phyloP scores from a whole-genome alignment of 306 rosid genomes.

The Castanopsis chinensis region DNA sequence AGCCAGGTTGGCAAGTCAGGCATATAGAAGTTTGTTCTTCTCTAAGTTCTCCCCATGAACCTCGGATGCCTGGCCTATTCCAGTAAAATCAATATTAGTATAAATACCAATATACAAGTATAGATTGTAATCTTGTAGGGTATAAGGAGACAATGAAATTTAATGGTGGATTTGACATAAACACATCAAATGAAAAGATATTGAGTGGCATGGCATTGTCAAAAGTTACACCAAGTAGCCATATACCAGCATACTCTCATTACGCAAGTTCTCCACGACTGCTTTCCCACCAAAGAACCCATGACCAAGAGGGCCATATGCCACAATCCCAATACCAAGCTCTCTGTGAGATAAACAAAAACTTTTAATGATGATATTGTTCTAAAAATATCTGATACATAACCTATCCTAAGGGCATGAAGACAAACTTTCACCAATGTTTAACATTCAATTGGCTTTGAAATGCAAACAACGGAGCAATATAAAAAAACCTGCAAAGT shows the following conservation, averaged over 20 bases:
- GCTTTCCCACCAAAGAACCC: constrained; percentile 79
- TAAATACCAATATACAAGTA: background rate
- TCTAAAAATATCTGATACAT: background rate
- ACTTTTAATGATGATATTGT: background rate
- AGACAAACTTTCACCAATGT: background rate
- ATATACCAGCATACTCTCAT: constrained; percentile 53
- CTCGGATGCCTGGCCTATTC: constrained; percentile 57
- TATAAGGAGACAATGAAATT: too few species aligned
- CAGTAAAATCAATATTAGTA: constrained; percentile 12
- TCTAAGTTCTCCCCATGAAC: constrained; percentile 70
- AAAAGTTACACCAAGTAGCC: background rate
- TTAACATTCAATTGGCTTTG: background rate
- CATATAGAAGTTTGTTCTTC: constrained; percentile 51
- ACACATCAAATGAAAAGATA: too few species aligned
- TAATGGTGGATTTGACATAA: too few species aligned
- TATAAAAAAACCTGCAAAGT: constrained; percentile 47
- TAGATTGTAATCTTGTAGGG: too few species aligned
- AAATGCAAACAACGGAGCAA: background rate
- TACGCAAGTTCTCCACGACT: constrained; percentile 46
- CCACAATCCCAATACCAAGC: constrained; percentile 69
- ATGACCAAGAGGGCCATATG: constrained; percentile 71
- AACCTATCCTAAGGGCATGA: constrained; percentile 1
- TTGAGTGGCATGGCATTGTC: too few species aligned
- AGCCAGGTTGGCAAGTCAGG: constrained; percentile 44
- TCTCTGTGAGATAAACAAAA: constrained; percentile 32